Percentiles rank a stretch among this genome's conserved stretches.
Conservation (phyloP, 1,284 basidiomycete genomes). For the Papiliotrema laurentii region DNA sequence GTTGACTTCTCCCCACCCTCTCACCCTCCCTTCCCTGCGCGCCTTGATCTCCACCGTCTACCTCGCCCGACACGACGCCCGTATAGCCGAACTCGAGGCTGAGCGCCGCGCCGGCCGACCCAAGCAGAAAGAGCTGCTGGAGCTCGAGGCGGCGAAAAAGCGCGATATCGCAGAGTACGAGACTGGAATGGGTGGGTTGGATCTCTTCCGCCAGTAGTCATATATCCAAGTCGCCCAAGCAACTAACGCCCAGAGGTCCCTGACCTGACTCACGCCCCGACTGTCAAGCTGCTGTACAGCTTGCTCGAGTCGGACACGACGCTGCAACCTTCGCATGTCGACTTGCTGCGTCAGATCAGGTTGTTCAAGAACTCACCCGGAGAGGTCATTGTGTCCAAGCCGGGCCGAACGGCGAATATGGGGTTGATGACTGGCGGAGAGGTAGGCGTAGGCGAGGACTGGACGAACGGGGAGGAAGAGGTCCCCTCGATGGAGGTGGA, state of each 20-base stretch:
- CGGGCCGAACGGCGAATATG: constrained; percentile 28
- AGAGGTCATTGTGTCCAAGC: constrained; percentile 21
- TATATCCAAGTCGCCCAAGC: too few relatives aligned
- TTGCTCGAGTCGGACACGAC: constrained; percentile 67
- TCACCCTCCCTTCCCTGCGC: constrained; percentile 67
- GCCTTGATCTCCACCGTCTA: constrained; percentile 64
- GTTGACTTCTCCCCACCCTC: constrained; percentile 55
- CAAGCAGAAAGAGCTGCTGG: constrained; percentile 64
- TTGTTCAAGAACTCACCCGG: constrained; percentile 24
- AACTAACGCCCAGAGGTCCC: constrained; percentile 61
- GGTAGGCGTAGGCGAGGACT: constrained; percentile 24
- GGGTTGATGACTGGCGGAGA: constrained; percentile 26
- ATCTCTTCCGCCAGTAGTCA: not conserved
- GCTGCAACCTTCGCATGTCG: constrained; percentile 58
- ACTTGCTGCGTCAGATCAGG: constrained; percentile 51
- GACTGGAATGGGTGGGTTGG: constrained; percentile 70
- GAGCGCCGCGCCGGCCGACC: constrained; percentile 70
- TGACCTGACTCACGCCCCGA: constrained; percentile 69
- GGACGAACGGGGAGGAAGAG: constrained; percentile 14
- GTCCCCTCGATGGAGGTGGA: constrained; percentile 5
- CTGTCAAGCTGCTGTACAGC: constrained; percentile 65
- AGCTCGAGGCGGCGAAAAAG: constrained; percentile 66
- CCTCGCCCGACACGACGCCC: constrained; percentile 66
- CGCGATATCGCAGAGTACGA: constrained; percentile 69
- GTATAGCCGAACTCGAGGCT: constrained; percentile 61